Evolutionary conservation across 192 early-diverging fungal genomes (phyloP).

Genomic region (Linnemannia zychae): DNA sequence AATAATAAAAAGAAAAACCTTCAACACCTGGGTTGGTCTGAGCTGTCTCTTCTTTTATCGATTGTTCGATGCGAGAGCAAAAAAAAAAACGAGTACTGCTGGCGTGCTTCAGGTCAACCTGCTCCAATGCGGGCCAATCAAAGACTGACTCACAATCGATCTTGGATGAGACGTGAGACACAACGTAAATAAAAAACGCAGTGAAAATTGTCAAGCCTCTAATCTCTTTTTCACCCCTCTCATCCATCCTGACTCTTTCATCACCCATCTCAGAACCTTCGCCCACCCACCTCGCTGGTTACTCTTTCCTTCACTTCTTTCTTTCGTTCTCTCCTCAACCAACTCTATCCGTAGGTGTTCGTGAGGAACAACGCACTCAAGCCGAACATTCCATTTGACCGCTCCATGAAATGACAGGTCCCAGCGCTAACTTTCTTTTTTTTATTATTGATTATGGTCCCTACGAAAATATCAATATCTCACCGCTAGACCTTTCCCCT

Average conservation of each 20-base stretch:
- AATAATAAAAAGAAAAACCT: neutral
- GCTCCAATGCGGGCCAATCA: neutral
- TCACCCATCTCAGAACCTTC: neutral
- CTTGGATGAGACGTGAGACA: neutral
- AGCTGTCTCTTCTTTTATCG: neutral
- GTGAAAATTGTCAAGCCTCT: neutral
- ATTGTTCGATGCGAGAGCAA: neutral
- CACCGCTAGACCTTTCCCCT: neutral
- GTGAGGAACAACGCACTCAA: neutral
- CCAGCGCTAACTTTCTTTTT: neutral
- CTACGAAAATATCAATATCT: no score
- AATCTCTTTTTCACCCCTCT: neutral
- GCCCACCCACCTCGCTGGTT: neutral
- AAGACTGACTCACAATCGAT: slow-evolving; percentile 1
- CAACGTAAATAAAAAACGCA: neutral
- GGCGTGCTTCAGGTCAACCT: neutral
- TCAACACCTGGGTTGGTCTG: neutral
- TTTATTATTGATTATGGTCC: neutral
- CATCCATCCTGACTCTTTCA: neutral
- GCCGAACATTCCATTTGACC: neutral
- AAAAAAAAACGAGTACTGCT: neutral
- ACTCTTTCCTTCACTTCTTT: neutral
- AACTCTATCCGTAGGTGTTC: neutral
- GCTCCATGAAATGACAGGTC: neutral
- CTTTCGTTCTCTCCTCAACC: neutral